These are phyloP conservation scores for Melampsora occidentalis DNA, from an alignment of 1,284 basidiomycete genomes.

Conservation along the genomic window DNA sequence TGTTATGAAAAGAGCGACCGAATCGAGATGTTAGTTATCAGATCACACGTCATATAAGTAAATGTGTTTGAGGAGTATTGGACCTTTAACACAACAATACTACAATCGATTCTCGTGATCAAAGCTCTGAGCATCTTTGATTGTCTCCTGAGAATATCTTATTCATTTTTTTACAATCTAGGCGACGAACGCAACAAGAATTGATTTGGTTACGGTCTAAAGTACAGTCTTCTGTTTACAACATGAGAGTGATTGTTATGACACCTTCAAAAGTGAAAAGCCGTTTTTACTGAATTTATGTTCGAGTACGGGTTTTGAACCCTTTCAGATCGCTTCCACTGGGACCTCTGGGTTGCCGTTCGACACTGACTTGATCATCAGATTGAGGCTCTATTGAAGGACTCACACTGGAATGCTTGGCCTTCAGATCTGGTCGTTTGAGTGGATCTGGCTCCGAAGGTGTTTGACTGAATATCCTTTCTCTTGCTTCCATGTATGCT, in stretches of 20 bases:
- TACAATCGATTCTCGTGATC: no score
- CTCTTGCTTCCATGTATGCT: constrained; percentile 32
- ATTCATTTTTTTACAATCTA: neutral
- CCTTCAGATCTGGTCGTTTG: neutral
- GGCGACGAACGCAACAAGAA: neutral
- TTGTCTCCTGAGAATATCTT: no score
- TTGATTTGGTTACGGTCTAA: neutral
- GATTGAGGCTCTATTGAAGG: neutral
- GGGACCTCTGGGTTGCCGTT: constrained; percentile 34
- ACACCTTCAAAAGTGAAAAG: no score
- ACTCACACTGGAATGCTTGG: neutral
- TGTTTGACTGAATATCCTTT: constrained; percentile 19
- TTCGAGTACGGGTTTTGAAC: constrained; percentile 18
- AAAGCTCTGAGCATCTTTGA: no score
- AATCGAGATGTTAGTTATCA: no score
- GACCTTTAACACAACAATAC: no score
- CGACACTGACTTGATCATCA: neutral
- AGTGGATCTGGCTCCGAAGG: neutral
- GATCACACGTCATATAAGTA: no score
- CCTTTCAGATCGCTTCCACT: constrained; percentile 17
- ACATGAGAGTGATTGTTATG: no score
- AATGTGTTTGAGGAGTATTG: no score
- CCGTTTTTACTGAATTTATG: neutral
- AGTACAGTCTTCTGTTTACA: no score
- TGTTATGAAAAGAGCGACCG: no score